Evolutionary conservation across 192 early-diverging fungal genomes (phyloP), one percentile per base, ranked within the genome.

Genomic region (Coemansia sp.): DNA sequence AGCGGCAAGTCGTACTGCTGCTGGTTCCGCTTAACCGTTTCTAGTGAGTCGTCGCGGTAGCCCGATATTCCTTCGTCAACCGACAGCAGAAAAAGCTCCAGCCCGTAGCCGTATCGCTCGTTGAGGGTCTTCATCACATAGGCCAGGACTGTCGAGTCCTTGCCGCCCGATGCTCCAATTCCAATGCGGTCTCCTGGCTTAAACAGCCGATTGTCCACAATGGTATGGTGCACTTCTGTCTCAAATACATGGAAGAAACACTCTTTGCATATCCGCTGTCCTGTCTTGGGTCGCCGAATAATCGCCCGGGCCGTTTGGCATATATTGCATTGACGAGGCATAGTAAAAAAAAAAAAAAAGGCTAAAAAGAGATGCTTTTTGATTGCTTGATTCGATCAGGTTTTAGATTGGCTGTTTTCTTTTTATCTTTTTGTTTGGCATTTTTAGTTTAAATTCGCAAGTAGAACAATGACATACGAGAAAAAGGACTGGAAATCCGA

Each of bases 51-150:
- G 75, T 99, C 96, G 58, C 96, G 79, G 62, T 99, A 99, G 18
- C 96, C 96, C 2, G 89, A 85, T 54, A 99, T 99, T 14, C 96
- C 96, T 79, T 99, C 96, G 72, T 99, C 96, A 28, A 99, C 84
- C 1, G 93, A 95, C 3, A 99, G 71, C n/a, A 99, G 69, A 47
- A 83, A 91, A 40, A 98, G 79, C 47, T 96, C 88, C 6, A 98
- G 80, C 0, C 91, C 93, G 65, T 98, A 98, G 57, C 87, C 59
- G 74, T 98, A 84, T 33, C 94, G 84, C 47, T 96, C 88, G 75
- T 98, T 98, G 50, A 98, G 81, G 31, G 85, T 70, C 64, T 92
- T 95, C 84, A 98, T 84, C 9, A 97, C 87, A 72, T 98, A 86
- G 0, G 96, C 96, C 6, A 98, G 80, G 19, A 98, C 96, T 2